Evolutionary conservation across 2,329 filamentous ascomycete genomes (phyloP), one percentile per base, ranked within the genome.

Genomic region (Ophiocordyceps sinensis): DNA sequence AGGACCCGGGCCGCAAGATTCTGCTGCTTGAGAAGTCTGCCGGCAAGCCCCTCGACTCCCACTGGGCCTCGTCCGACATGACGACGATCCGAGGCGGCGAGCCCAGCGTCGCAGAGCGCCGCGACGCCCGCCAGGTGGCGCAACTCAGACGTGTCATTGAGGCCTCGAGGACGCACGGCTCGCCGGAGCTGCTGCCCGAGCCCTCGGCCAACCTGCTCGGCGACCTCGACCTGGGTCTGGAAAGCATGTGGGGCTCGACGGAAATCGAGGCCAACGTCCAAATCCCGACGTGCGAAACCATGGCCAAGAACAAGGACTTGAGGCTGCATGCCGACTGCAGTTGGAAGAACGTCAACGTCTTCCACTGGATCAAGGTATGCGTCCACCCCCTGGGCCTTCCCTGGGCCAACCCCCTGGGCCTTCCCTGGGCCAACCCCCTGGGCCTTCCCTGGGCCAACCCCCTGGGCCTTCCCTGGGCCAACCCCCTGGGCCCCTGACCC

Each of bases 231-330:
- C 70, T 81, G 13, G 74, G 73, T 1, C 53, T 77, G 1, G 83
- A 93, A 55, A 70, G 71, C 19, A 85, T 80, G 50, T 81, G 88
- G 66, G 87, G 85, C 1, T 82, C 87, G 17, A 94, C 88, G 0
- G 88, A 95, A 62, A 87, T 94, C 66, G 88, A 95, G 56, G 89
- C 94, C 68, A 91, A 82, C 46, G 85, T 94, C 10, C 86, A 94
- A 62, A 71, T 95, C 38, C 88, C 88, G 11, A 94, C 85, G 30
- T 95, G 88, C 55, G 77, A 85, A 50, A 80, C 81, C 54, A 88
- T 93, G 81, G 77, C 82, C 19, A 82, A 80, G 52, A 80, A 88
- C 53, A 73, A 71, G 56, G 59, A 60, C 9, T 42, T 74, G 31
- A 73, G 77, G 44, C 64, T 95, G 44, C 82, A 94, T 57, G 89